phyloP scores from a whole-genome alignment of 257 asterid species.

The Haberlea rhodopensis region DNA sequence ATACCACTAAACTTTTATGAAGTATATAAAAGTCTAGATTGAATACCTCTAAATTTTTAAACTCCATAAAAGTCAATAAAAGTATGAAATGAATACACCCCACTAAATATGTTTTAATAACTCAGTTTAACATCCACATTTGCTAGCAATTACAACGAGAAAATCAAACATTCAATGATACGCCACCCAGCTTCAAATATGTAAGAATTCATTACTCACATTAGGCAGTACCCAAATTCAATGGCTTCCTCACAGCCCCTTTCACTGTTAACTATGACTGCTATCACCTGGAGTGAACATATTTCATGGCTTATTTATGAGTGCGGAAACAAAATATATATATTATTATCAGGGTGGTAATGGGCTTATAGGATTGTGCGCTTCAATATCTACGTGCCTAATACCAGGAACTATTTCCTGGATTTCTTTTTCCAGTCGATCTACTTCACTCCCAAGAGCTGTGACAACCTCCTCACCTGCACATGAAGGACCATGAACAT shows the following conservation, averaged over 20 bases:
- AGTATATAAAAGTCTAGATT: no score
- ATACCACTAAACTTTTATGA: no score
- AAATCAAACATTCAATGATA: neutral
- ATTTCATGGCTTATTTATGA: neutral
- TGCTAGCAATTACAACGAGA: neutral
- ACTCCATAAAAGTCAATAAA: neutral
- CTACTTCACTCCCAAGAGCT: constrained; percentile 95
- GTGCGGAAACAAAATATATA: neutral
- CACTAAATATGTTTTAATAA: neutral
- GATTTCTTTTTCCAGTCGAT: constrained; percentile 90
- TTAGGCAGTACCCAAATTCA: neutral
- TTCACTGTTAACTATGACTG: neutral
- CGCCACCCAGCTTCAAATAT: neutral
- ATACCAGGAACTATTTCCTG: constrained; percentile 93
- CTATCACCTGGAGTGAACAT: constrained; percentile 4
- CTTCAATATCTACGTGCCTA: constrained; percentile 89
- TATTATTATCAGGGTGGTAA: constrained; percentile 29
- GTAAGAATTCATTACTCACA: constrained; percentile 19
- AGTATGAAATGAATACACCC: no score
- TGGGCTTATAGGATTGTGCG: constrained; percentile 78
- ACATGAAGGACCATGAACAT: constrained; percentile 4
- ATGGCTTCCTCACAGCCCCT: constrained; percentile 8
- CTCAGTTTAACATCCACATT: neutral
- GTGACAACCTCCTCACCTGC: constrained; percentile 98
- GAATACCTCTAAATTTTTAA: neutral